Base-by-base conservation (phyloP, 257 asterid species). In the Euphrasia confusa region DNA sequence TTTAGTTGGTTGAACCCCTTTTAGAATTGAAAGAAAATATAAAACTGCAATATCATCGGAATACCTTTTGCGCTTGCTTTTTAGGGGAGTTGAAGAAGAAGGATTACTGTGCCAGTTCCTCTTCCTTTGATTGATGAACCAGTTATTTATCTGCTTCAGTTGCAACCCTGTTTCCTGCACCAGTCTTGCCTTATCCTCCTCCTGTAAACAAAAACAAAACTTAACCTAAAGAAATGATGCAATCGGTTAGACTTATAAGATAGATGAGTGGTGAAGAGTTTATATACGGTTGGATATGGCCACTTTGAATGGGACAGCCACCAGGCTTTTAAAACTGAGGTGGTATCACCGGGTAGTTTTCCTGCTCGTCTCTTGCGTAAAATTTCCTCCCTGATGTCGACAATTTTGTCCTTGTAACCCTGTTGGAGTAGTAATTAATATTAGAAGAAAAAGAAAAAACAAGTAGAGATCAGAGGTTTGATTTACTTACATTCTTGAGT, bases 221-320 rank as follows among this genome's bases (percentile, higher is more conserved):
- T 21, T 21, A 21, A 1, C 24, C 24, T 21, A 21, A 21, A 21
- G 24, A 21, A 21, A 21, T 21, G 24, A 21, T 21, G 24, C 24
- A 21, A 21, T 21, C 24, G 24, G 1, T 21, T 21, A 21, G 24
- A 21, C 24, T 21, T 21, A 21, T 21, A 21, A 21, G 24, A 21
- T 21, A 21, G 24, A 21, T 21, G 24, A 21, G 24, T 21, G 24
- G 24, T 21, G 24, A 7, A 50, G 10, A 50, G 4, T 15, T 50
- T 5, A 17, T 67, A 61, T 71, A 85, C 94, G 0, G 96, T 88
- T 64, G 96, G 96, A 64, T 88, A 88, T 69, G 96, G 96, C 96
- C 96, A 88, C 61, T 88, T 88, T 72, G 91, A 79, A 77, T 88
- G 96, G 24, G 94, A 78, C 68, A 83, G 91, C 94, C 96, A 88